These are phyloP conservation scores for Pilasporangium apinafurcum DNA, from an alignment of 352 stramenopile species.

Conservation along the genomic window DNA sequence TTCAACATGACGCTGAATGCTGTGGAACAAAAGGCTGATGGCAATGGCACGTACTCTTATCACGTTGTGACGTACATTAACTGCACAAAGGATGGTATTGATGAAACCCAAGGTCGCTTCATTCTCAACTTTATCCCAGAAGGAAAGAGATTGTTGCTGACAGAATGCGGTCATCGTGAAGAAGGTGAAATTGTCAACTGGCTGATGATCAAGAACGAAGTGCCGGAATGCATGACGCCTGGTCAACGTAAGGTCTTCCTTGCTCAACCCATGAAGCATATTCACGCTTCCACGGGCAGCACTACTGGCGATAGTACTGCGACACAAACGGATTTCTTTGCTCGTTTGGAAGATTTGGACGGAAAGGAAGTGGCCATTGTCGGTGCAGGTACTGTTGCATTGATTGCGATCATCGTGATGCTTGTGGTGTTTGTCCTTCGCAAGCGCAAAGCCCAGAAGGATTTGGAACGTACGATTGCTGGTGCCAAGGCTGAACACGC, in stretches of 20 bases:
- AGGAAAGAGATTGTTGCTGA: constrained; percentile 69
- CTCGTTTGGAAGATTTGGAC: constrained; percentile 54
- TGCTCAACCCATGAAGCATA: constrained; percentile 82
- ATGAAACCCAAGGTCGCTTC: constrained; percentile 73
- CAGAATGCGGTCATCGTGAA: constrained; percentile 79
- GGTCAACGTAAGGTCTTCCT: constrained; percentile 75
- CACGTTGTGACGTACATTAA: constrained; percentile 85
- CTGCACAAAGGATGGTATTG: constrained; percentile 66
- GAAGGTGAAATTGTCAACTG: constrained; percentile 84
- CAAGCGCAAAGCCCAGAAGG: constrained; percentile 76
- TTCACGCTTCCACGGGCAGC: constrained; percentile 70
- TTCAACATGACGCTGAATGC: constrained; percentile 87
- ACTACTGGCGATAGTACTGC: constrained; percentile 29
- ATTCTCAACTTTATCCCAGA: constrained; percentile 84
- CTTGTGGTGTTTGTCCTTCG: constrained; percentile 63
- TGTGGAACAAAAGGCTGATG: constrained; percentile 73
- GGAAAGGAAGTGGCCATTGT: constrained; percentile 62
- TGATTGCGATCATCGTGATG: constrained; percentile 63
- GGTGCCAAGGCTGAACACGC: constrained; percentile 76
- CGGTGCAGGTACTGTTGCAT: constrained; percentile 39
- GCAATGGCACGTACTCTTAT: constrained; percentile 68
- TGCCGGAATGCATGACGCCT: constrained; percentile 81
- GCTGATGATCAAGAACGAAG: constrained; percentile 75
- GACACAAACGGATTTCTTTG: constrained; percentile 60
- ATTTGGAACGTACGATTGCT: constrained; percentile 75